phyloP scores from a whole-genome alignment of 805 yeast genomes.

The Pichia paraexigua region DNA sequence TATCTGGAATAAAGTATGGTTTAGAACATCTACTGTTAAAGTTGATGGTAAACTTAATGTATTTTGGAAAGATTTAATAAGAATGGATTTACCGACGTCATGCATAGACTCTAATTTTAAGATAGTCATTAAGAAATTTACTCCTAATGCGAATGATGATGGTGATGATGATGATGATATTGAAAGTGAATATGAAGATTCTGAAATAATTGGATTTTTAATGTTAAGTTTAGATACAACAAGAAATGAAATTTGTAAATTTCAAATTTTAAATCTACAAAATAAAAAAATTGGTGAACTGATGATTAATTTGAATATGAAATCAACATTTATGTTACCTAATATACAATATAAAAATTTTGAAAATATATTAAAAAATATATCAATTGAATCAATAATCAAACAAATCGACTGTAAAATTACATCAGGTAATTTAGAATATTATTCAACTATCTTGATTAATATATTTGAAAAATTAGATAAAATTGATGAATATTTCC shows the following conservation, averaged over 20 bases:
- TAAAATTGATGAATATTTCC: conserved; percentile 48
- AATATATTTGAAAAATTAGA: conserved; percentile 70
- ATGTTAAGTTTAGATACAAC: conserved; percentile 45
- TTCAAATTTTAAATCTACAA: conserved; percentile 16
- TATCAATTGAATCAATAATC: conserved; percentile 47
- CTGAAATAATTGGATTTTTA: conserved; percentile 45
- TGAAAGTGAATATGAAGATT: conserved; percentile 20
- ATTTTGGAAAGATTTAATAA: conserved; percentile 78
- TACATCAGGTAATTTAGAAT: conserved; percentile 37
- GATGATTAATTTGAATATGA: conserved; percentile 40
- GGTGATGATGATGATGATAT: conserved; percentile 8
- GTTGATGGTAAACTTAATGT: conserved; percentile 38
- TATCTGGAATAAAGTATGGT: conserved; percentile 71
- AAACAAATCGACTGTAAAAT: conserved; percentile 33
- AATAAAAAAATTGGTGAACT: conserved; percentile 48
- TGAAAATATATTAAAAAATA: conserved; percentile 49
- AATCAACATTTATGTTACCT: conserved; percentile 52
- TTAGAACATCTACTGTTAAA: conserved; percentile 60
- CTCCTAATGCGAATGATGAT: neutral
- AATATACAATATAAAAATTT: conserved; percentile 52
- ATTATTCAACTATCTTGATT: conserved; percentile 49
- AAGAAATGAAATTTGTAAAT: conserved; percentile 19
- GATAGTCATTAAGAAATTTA: conserved; percentile 34
- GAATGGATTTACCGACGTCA: conserved; percentile 46
- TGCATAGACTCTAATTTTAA: conserved; percentile 41